Percentiles rank a stretch among this genome's conserved stretches.
These are phyloP conservation scores for Raffaelea ambrosiae DNA, from an alignment of 2,329 filamentous ascomycete genomes.

Conservation along the genomic window DNA sequence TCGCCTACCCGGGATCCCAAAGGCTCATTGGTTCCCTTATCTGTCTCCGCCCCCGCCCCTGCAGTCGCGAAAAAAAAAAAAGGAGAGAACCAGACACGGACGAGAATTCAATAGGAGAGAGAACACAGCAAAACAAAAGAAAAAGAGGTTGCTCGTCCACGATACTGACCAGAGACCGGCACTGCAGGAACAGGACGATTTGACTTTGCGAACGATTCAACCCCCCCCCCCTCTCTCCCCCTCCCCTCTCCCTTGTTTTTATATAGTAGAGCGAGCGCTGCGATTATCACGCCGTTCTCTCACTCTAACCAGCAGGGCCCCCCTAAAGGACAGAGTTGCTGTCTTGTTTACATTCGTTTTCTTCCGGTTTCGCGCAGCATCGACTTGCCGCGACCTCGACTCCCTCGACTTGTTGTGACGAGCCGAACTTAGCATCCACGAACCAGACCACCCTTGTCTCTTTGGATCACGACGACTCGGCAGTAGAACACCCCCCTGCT, in stretches of 20 bases:
- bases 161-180: background rate
- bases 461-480: too few species aligned
- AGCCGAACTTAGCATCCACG: background rate
- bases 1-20: conserved; percentile 4
- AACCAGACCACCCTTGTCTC: background rate
- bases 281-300: background rate
- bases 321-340: background rate
- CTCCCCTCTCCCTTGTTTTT: background rate
- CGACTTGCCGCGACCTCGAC: background rate
- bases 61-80: conserved; percentile 8
- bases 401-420: background rate
- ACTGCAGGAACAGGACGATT: conserved; percentile 3
- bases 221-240: background rate
- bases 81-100: background rate
- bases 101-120: background rate
- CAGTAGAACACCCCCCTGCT: background rate
- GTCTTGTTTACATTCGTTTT: background rate
- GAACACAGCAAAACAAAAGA: background rate
- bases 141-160: too few species aligned
- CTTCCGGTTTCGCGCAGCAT: background rate
- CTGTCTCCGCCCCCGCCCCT: conserved; percentile 9
- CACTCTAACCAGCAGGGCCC: background rate
- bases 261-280: background rate
- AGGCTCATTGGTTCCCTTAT: conserved; percentile 11
- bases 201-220: conserved; percentile 1